phyloP scores from a whole-genome alignment of 2,329 filamentous ascomycete genomes.

The Aspergillus sp. region DNA sequence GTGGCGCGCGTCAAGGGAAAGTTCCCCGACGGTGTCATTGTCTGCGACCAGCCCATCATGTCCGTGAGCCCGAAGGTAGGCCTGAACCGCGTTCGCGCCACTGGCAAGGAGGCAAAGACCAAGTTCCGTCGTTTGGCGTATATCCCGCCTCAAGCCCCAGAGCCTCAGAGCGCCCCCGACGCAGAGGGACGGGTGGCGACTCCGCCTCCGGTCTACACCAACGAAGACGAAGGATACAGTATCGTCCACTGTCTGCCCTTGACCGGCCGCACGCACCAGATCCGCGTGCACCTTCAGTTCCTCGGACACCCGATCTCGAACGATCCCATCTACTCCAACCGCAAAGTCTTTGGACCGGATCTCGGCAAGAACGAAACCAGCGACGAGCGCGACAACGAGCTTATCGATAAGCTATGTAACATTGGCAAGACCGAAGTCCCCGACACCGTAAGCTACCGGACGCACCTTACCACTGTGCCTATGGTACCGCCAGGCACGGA shows the following conservation, averaged over 20 bases:
- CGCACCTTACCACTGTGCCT: slow-evolving; percentile 43
- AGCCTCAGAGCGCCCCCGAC: slow-evolving; percentile 23
- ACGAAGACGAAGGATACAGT: slow-evolving; percentile 73
- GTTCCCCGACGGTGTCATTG: slow-evolving; percentile 86
- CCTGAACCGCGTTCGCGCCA: slow-evolving; percentile 89
- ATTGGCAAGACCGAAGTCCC: slow-evolving; percentile 96
- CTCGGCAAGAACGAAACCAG: slow-evolving; percentile 70
- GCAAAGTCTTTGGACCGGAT: slow-evolving; percentile 81
- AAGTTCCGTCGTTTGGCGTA: slow-evolving; percentile 93
- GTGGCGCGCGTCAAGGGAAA: slow-evolving; percentile 85
- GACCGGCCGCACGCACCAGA: slow-evolving; percentile 91
- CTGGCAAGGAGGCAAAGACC: slow-evolving; percentile 84
- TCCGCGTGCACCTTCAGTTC: slow-evolving; percentile 92
- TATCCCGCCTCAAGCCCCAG: slow-evolving; percentile 61
- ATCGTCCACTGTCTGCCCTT: slow-evolving; percentile 92
- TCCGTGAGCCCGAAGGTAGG: slow-evolving; percentile 94
- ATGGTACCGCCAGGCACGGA: slow-evolving; percentile 40
- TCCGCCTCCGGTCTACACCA: slow-evolving; percentile 36
- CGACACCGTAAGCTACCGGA: slow-evolving; percentile 84
- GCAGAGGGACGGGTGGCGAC: slow-evolving; percentile 32
- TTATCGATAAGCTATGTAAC: slow-evolving; percentile 77
- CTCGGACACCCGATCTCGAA: slow-evolving; percentile 94
- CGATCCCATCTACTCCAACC: slow-evolving; percentile 96
- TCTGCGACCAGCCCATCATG: slow-evolving; percentile 92
- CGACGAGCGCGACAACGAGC: slow-evolving; percentile 79